These are phyloP conservation scores for Camelina sativa DNA, from an alignment of 345 rosid species.

Conservation along the genomic window DNA sequence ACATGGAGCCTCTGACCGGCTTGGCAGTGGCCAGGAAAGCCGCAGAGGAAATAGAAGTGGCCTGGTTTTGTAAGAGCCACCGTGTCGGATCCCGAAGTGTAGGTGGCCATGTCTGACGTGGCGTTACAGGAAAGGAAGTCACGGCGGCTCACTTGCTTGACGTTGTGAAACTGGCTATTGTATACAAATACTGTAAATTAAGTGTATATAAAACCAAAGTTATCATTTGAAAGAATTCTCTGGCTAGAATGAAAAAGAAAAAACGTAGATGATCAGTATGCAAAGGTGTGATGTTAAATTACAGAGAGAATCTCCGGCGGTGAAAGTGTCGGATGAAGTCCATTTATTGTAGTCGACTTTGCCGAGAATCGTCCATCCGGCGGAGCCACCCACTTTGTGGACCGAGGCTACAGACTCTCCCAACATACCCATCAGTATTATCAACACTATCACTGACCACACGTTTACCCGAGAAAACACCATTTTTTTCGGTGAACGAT, in stretches of 20 bases:
- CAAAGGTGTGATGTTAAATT: background rate
- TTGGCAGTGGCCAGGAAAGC: slow-evolving; percentile 45
- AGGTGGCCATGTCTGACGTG: slow-evolving; percentile 32
- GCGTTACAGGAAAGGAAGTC: slow-evolving; percentile 40
- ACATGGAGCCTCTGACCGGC: slow-evolving; percentile 45
- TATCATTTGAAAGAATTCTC: background rate
- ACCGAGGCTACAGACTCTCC: slow-evolving; percentile 22
- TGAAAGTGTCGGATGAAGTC: slow-evolving; percentile 31
- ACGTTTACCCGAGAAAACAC: background rate
- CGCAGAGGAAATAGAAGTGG: slow-evolving; percentile 42
- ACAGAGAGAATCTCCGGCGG: slow-evolving; percentile 31
- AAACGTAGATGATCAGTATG: background rate
- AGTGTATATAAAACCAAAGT: background rate
- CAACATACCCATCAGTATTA: background rate
- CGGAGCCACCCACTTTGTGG: slow-evolving; percentile 40
- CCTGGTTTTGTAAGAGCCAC: slow-evolving; percentile 37
- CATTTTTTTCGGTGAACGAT: background rate
- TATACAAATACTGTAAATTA: slow-evolving; percentile 40
- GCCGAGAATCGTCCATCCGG: slow-evolving; percentile 40
- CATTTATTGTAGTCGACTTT: slow-evolving; percentile 36
- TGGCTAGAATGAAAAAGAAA: background rate
- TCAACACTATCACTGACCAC: background rate
- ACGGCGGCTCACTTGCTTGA: slow-evolving; percentile 38
- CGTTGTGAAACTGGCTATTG: slow-evolving; percentile 44
- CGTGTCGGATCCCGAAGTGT: slow-evolving; percentile 41